Conservation (phyloP, 176 grass and related monocot genomes). For the Coix lacrymajobi region DNA sequence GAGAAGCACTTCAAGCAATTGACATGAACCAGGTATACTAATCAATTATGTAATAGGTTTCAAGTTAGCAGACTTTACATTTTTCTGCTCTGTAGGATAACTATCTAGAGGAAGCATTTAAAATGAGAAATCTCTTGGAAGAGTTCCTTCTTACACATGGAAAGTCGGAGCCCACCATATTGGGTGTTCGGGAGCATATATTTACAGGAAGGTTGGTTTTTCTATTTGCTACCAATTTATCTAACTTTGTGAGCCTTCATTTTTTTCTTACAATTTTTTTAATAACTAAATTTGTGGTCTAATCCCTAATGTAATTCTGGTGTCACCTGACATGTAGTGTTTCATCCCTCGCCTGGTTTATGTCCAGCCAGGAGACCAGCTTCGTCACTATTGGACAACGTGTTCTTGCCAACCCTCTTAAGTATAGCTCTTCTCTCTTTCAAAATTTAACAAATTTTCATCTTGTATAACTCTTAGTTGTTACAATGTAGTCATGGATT, state of each 20-base stretch:
- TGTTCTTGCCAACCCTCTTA: constrained; percentile 63
- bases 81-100: constrained; percentile 52
- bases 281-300: neutral
- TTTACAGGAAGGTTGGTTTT: constrained; percentile 71
- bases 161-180: constrained; percentile 53
- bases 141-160: constrained; percentile 46
- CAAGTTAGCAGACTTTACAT: constrained; percentile 12
- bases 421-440: constrained; percentile 34
- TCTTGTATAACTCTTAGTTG: neutral
- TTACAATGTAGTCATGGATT: neutral
- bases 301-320: neutral
- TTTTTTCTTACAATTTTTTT: neutral
- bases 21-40: constrained; percentile 70
- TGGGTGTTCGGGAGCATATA: constrained; percentile 79
- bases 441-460: neutral
- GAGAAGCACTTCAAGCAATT: constrained; percentile 79
- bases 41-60: neutral
- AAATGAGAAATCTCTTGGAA: constrained; percentile 73
- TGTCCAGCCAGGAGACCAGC: constrained; percentile 76
- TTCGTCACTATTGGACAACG: constrained; percentile 71
- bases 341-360: constrained; percentile 73
- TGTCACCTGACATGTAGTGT: constrained; percentile 45
- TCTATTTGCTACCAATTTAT: neutral
- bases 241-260: constrained; percentile 8
- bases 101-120: constrained; percentile 86